These are phyloP conservation scores for Musa beccarii DNA, from an alignment of 176 grass and related monocot species.

Conservation along the genomic window DNA sequence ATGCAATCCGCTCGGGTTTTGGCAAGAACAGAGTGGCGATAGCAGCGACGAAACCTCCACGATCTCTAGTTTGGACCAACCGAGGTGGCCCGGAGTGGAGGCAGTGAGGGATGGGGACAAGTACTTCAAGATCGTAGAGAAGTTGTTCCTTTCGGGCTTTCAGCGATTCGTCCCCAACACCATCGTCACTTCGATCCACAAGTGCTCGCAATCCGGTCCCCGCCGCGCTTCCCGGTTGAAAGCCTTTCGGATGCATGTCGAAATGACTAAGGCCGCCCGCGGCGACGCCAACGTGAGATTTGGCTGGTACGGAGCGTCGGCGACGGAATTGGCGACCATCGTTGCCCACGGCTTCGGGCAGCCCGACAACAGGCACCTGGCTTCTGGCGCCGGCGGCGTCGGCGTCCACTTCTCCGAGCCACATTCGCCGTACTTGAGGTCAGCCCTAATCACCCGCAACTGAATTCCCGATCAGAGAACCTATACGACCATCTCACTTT, in stretches of 20 bases:
- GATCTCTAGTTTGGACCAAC: not conserved
- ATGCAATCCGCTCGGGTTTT: constrained; percentile 2
- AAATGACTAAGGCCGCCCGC: constrained; percentile 32
- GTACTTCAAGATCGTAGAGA: constrained; percentile 53
- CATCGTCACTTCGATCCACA: constrained; percentile 49
- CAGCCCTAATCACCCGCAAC: not conserved
- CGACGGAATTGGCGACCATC: constrained; percentile 33
- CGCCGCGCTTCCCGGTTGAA: constrained; percentile 16
- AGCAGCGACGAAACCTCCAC: constrained; percentile 13
- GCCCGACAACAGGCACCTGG: constrained; percentile 27
- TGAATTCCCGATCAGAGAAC: not conserved
- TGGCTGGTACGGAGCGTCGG: constrained; percentile 53
- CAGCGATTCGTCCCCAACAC: not conserved
- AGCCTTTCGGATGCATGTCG: constrained; percentile 37
- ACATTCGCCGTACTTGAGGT: constrained; percentile 49
- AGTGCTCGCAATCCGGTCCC: constrained; percentile 19
- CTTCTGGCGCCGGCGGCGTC: constrained; percentile 34
- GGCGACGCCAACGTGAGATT: constrained; percentile 40
- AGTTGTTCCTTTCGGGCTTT: constrained; percentile 50
- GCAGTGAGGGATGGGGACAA: constrained; percentile 32
- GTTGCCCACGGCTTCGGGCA: constrained; percentile 36
- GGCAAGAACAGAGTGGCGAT: constrained; percentile 11
- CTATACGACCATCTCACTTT: not conserved
- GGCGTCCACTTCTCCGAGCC: constrained; percentile 71
- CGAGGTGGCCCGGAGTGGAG: constrained; percentile 19